phyloP scores from a whole-genome alignment of 768 basidiomycete genomes.

The Serendipita vermifera region DNA sequence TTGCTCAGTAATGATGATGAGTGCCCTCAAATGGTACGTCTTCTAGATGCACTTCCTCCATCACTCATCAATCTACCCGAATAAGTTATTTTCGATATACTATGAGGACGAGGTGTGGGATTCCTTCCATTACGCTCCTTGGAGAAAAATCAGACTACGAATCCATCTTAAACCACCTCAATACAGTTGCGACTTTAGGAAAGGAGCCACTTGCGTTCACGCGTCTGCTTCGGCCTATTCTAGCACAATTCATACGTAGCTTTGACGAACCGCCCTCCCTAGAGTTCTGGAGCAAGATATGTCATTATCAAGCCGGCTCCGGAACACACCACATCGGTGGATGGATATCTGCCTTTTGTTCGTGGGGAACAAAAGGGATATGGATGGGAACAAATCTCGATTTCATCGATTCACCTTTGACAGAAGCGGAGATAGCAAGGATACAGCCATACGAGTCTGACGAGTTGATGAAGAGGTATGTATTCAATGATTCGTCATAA shows the following conservation, averaged over 20 bases:
- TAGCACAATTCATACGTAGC: constrained; percentile 22
- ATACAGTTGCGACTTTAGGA: constrained; percentile 29
- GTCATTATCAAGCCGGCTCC: too few relatives aligned
- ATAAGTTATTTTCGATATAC: constrained; percentile 26
- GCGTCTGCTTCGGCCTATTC: constrained; percentile 29
- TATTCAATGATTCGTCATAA: not conserved
- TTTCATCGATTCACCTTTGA: too few relatives aligned
- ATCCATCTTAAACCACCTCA: constrained; percentile 25
- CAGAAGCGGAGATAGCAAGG: not conserved
- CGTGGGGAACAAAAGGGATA: too few relatives aligned
- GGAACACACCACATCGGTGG: too few relatives aligned
- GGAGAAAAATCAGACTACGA: constrained; percentile 31
- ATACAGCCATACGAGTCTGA: not conserved
- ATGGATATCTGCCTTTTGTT: too few relatives aligned
- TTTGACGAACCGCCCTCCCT: constrained; percentile 18
- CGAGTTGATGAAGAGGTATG: too few relatives aligned
- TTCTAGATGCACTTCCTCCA: not conserved
- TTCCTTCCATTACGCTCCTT: constrained; percentile 33
- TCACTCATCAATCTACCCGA: not conserved
- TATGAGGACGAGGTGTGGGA: constrained; percentile 26
- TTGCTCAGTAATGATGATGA: constrained; percentile 32
- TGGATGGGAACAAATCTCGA: too few relatives aligned
- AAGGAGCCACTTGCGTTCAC: constrained; percentile 27
- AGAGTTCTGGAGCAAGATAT: constrained; percentile 17
- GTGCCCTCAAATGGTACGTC: constrained; percentile 24